Base-by-base conservation (phyloP, 2,329 filamentous ascomycete genomes). In the Fusarium pininemorale region DNA sequence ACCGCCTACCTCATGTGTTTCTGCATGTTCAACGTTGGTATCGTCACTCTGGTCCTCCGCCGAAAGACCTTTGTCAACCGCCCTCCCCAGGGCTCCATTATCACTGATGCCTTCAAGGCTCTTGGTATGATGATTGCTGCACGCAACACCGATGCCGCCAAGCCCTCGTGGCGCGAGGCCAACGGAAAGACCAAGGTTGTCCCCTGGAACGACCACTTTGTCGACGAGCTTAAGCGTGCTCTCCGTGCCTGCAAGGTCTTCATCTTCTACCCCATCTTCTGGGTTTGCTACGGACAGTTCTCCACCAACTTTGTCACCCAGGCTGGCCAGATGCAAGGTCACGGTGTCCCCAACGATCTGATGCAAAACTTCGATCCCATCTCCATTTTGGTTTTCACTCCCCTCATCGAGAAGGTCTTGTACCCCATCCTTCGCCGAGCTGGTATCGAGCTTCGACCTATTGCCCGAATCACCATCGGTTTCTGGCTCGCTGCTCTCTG, bases 231-330 rank as follows among this genome's bases (percentile, higher is more conserved):
- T 56, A 92, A 92, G 83, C 90, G 91, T 85, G 79, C 84, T 4
- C 80, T 87, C 11, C 80, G 92, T 87, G 92, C 92, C 22, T 94
- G 92, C 85, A 90, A 91, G 76, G 91, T 94, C 62, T 94, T 94
- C 70, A 78, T 87, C 71, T 91, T 91, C 79, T 90, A 90, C 72
- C 90, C 90, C 39, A 85, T 91, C 75, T 92, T 90, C 84, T 93
- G 90, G 89, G 85, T 93, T 32, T 88, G 89, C 71, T 93, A 93
- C 82, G 87, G 87, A 57, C 92, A 94, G 78, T 90, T 93, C 82
- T 89, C 88, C 60, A 88, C 85, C 81, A 93, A 92, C 83, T 87
- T 92, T 74, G 89, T 91, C 75, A 90, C 90, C 4, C 91, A 93
- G 81, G 86, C 87, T 32, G 83, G 82, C 4, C 82, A 85, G 72